Evolutionary conservation across 352 stramenopile species (phyloP).

Genomic region (Pilasporangium apinafurcum): DNA sequence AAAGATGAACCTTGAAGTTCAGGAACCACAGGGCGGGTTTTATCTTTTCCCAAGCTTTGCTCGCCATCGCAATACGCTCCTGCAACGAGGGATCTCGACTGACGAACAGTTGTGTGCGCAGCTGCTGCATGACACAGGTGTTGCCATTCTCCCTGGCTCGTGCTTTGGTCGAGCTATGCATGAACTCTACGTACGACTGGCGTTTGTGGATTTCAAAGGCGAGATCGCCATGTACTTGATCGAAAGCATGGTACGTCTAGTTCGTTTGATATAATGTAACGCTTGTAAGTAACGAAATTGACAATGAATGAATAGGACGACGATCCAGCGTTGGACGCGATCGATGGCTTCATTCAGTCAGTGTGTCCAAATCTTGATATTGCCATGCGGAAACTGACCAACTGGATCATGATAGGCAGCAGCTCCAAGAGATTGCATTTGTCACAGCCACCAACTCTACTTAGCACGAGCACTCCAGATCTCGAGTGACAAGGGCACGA

Average conservation of each 20-base stretch:
- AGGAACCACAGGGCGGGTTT: slow-evolving; percentile 71
- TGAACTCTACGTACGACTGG: slow-evolving; percentile 76
- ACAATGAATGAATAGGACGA: slow-evolving; percentile 34
- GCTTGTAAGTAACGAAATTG: neutral
- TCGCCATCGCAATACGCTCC: slow-evolving; percentile 56
- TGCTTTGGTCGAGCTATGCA: slow-evolving; percentile 70
- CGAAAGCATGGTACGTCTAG: slow-evolving; percentile 69
- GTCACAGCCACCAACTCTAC: too few relatives aligned
- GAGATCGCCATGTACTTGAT: slow-evolving; percentile 84
- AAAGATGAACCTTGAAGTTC: slow-evolving; percentile 80
- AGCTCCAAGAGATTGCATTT: too few relatives aligned
- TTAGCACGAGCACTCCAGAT: neutral
- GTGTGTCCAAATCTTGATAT: slow-evolving; percentile 84
- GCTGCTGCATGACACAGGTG: slow-evolving; percentile 76
- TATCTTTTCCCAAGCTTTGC: slow-evolving; percentile 83
- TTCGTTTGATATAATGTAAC: neutral
- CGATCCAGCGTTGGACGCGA: slow-evolving; percentile 56
- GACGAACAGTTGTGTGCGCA: slow-evolving; percentile 72
- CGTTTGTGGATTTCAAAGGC: slow-evolving; percentile 87
- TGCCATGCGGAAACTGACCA: slow-evolving; percentile 70
- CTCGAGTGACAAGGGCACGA: slow-evolving; percentile 1
- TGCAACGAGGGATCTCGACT: slow-evolving; percentile 53
- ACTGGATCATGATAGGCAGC: slow-evolving; percentile 48
- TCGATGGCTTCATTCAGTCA: slow-evolving; percentile 84
- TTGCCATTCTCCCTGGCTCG: slow-evolving; percentile 80